phyloP scores from a whole-genome alignment of 2,329 filamentous ascomycete species.

The Stylonectria norvegica region DNA sequence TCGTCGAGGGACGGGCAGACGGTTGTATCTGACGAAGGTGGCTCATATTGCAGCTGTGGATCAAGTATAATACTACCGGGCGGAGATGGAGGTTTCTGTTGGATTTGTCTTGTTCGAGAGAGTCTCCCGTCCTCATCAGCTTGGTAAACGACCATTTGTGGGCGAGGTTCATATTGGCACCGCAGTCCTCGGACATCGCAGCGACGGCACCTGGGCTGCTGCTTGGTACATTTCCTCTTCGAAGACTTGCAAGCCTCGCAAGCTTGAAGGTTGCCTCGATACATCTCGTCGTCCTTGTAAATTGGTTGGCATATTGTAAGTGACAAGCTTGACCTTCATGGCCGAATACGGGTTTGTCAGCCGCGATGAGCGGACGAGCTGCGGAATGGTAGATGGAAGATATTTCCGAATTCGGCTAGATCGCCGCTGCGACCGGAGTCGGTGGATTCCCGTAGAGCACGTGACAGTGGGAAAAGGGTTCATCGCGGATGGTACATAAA shows the following conservation, averaged over 20 bases:
- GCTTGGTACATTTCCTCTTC: conserved; percentile 19
- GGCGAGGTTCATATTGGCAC: conserved; percentile 19
- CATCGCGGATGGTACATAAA: too few species aligned
- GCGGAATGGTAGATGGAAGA: neutral
- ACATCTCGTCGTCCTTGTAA: neutral
- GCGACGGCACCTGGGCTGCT: conserved; percentile 15
- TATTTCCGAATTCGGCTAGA: conserved; percentile 8
- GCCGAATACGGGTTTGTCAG: neutral
- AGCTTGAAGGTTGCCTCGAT: conserved; percentile 3
- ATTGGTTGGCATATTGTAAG: too few species aligned
- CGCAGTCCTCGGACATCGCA: conserved; percentile 13
- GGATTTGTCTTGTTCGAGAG: accelerated
- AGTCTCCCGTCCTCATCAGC: neutral
- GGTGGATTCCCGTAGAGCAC: too few species aligned
- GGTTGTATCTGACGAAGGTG: neutral
- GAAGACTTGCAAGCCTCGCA: conserved; percentile 14
- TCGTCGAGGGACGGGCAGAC: conserved; percentile 8
- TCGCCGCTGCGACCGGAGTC: conserved; percentile 7
- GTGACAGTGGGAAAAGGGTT: too few species aligned
- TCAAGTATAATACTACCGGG: neutral
- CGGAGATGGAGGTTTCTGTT: neutral
- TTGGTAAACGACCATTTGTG: conserved; percentile 9
- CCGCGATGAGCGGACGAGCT: too few species aligned
- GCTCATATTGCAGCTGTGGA: neutral
- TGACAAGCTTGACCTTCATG: neutral